These are phyloP conservation scores for Ustilago tritici DNA, from an alignment of 1,284 basidiomycete species.

Conservation along the genomic window DNA sequence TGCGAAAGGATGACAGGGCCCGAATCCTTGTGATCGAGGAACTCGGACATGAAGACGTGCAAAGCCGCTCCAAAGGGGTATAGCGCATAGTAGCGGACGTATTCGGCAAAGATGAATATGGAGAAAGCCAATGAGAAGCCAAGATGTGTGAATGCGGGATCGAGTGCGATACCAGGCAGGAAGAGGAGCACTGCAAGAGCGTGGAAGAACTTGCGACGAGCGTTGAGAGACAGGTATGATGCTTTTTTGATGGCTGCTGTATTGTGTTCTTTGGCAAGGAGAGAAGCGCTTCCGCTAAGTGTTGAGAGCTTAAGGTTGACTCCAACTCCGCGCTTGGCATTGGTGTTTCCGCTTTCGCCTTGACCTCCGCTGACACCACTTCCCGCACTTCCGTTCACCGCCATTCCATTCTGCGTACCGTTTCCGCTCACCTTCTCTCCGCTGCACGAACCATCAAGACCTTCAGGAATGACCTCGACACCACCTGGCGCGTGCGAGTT, in stretches of 20 bases:
- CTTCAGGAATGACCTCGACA: constrained; percentile 19
- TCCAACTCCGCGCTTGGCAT: constrained; percentile 29
- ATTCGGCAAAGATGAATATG: constrained; percentile 67
- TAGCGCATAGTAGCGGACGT: constrained; percentile 87
- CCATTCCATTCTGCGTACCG: background rate
- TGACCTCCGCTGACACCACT: constrained; percentile 11
- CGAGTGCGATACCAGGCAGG: constrained; percentile 88
- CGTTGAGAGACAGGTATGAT: constrained; percentile 80
- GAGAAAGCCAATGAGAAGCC: constrained; percentile 80
- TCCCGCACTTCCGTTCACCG: background rate
- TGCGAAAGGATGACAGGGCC: constrained; percentile 97
- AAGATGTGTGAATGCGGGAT: constrained; percentile 94
- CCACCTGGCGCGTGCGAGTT: constrained; percentile 42
- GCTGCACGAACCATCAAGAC: constrained; percentile 6
- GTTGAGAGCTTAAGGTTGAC: constrained; percentile 38
- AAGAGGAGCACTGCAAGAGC: constrained; percentile 95
- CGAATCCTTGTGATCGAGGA: constrained; percentile 92
- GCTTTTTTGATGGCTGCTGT: constrained; percentile 53
- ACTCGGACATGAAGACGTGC: constrained; percentile 94
- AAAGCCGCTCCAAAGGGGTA: constrained; percentile 94
- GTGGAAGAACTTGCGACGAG: constrained; percentile 97
- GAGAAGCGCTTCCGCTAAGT: constrained; percentile 36
- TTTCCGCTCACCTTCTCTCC: constrained; percentile 11
- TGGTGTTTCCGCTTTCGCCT: constrained; percentile 4
- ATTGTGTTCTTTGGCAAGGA: constrained; percentile 45